These are phyloP conservation scores for Aegilops speltoides DNA, from an alignment of 176 grass and related monocot species.

Conservation along the genomic window DNA sequence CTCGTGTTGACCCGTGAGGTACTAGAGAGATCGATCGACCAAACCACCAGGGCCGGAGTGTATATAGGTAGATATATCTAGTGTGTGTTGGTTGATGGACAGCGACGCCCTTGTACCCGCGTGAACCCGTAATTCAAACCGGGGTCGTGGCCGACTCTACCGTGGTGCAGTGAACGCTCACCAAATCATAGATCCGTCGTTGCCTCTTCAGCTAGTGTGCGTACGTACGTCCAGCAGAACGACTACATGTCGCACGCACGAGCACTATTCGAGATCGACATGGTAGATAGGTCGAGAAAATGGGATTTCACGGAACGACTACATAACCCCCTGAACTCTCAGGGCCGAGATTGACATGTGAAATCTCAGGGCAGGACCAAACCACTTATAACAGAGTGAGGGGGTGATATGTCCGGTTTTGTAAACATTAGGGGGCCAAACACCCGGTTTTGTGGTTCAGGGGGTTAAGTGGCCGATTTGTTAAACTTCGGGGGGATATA, in stretches of 20 bases:
- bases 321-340: no score
- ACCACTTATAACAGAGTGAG: no score
- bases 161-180: constrained; percentile 8
- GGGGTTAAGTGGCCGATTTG: no score
- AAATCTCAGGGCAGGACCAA: no score
- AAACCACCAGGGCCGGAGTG: background rate
- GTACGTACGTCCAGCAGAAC: background rate
- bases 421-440: no score
- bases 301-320: no score
- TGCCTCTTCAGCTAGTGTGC: background rate
- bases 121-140: constrained; percentile 7
- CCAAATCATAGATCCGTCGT: background rate
- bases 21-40: background rate
- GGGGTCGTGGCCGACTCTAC: background rate
- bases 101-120: background rate
- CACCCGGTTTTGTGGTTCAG: no score
- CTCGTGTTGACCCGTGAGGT: background rate
- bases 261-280: background rate
- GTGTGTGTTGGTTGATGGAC: background rate
- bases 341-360: no score
- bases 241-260: background rate
- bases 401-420: no score
- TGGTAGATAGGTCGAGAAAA: background rate
- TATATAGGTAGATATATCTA: no score
- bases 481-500: no score